A percentile compares a stretch with the other conserved stretches of the same genome.
These are phyloP conservation scores for Ulmus americana DNA, from an alignment of 331 rosid genomes.

Conservation along the genomic window DNA sequence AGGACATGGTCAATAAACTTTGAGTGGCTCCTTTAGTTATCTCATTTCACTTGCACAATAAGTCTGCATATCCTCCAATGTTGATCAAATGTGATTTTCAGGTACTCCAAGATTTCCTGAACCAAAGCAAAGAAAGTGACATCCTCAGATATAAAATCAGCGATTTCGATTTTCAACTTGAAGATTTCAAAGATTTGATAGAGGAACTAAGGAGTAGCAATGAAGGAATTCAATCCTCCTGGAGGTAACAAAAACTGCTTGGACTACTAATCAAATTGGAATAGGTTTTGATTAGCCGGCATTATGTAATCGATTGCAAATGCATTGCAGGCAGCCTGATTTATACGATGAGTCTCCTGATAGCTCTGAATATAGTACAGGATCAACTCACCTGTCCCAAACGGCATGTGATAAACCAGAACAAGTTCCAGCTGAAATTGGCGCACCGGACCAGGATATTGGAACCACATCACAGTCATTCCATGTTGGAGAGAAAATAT, in stretches of 20 bases:
- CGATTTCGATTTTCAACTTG: conserved; percentile 59
- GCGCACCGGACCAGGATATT: conserved; percentile 41
- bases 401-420: conserved; percentile 42
- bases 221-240: conserved; percentile 55
- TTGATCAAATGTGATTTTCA: conserved; percentile 30
- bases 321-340: conserved; percentile 58
- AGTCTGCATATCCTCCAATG: conserved; percentile 11
- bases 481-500: conserved; percentile 36
- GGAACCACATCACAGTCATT: conserved; percentile 37
- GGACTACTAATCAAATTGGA: background rate
- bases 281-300: background rate
- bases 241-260: conserved; percentile 50
- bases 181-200: conserved; percentile 59
- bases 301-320: conserved; percentile 26
- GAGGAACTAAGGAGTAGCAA: conserved; percentile 58
- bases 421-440: conserved; percentile 31
- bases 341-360: conserved; percentile 77
- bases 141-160: conserved; percentile 40
- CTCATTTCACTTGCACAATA: background rate
- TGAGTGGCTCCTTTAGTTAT: background rate
- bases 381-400: conserved; percentile 60
- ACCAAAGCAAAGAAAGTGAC: conserved; percentile 63
- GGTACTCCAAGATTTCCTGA: conserved; percentile 91
- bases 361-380: conserved; percentile 89
- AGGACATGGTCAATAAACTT: background rate